phyloP scores from a whole-genome alignment of 2,329 filamentous ascomycete species.

The Paraphaeosphaeria sporulosa region DNA sequence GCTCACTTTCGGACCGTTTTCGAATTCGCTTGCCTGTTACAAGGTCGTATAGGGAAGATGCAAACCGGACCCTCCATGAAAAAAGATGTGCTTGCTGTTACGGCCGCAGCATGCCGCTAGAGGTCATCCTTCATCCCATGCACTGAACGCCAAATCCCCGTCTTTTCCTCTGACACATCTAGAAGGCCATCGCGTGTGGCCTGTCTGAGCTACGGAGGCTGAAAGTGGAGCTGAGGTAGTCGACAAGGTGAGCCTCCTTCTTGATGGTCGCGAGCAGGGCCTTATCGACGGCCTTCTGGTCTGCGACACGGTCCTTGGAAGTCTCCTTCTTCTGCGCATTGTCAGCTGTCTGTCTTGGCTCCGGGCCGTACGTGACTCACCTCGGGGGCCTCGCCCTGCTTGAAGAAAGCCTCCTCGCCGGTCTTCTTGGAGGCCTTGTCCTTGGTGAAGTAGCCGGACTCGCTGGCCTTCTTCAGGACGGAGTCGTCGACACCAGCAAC shows the following conservation, averaged over 20 bases:
- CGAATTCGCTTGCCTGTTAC: slow-evolving; percentile 52
- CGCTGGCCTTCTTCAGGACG: slow-evolving; percentile 79
- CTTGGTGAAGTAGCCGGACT: slow-evolving; percentile 91
- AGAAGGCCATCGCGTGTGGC: slow-evolving; percentile 99
- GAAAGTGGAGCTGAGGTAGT: slow-evolving; percentile 96
- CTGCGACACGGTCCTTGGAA: slow-evolving; percentile 86
- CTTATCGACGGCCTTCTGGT: slow-evolving; percentile 99
- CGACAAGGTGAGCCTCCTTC: slow-evolving; percentile 93
- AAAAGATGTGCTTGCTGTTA: slow-evolving; percentile 48
- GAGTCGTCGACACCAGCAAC: slow-evolving; percentile 79
- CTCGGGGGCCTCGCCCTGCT: slow-evolving; percentile 97
- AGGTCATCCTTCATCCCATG: slow-evolving; percentile 50
- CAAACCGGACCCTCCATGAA: slow-evolving; percentile 50
- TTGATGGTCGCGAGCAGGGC: slow-evolving; percentile 93
- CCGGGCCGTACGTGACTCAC: slow-evolving; percentile 61
- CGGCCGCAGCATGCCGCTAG: slow-evolving; percentile 50
- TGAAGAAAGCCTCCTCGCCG: slow-evolving; percentile 98
- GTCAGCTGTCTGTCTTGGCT: slow-evolving; percentile 23
- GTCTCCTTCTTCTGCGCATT: slow-evolving; percentile 88
- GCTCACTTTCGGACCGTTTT: slow-evolving; percentile 51
- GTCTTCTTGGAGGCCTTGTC: slow-evolving; percentile 97
- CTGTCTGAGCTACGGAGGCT: slow-evolving; percentile 99
- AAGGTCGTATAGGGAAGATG: slow-evolving; percentile 50
- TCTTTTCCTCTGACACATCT: slow-evolving; percentile 53
- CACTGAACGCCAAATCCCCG: slow-evolving; percentile 50